Base-by-base conservation (phyloP, 2,329 filamentous ascomycete species). In the Pseudogymnoascus sp. region DNA sequence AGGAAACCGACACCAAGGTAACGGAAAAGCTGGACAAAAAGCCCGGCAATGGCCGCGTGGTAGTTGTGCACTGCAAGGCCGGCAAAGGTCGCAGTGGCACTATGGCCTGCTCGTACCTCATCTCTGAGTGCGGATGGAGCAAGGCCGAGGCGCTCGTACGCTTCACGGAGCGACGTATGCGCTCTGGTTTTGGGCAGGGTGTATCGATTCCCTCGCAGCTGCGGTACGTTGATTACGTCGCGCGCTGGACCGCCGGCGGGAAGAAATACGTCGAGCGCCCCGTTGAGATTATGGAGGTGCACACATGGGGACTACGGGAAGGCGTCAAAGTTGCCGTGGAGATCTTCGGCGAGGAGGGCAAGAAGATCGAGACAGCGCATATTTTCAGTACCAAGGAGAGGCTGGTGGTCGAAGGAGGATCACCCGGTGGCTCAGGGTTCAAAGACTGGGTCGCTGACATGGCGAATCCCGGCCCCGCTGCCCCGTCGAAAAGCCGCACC, bases 41-140 rank as follows among this genome's bases (percentile, higher is more conserved):
- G 59, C 74, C 69, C 3, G 65, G 71, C 35, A 72, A 71, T 19
- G 58, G 59, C 6, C 79, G 90, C 33, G 90, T 97, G 0, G 87
- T 87, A 0, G 92, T 97, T 5, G 90, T 97, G 6, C 94, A 99
- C 73, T 97, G 94, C 77, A 97, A 97, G 71, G 94, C 94, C 1
- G 94, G 94, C 2, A 99, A 99, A 73, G 94, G 94, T 1, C 81
- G 94, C 57, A 95, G 90, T 65, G 94, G 94, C 3, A 96, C 90
- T 0, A 84, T 90, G 67, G 86, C 87, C 28, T 95, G 90, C 73
- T 89, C 88, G 66, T 97, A 96, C 71, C 77, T 99, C 61, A 94
- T 99, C 67, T 85, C 88, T 6, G 89, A 97, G 70, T 88, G 94
- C 69, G 84, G 83, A 3, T 89, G 85, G 86, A 79, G 76, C 28